Base-by-base conservation (phyloP, 1,284 basidiomycete genomes). In the Rhodotorula sp. region DNA sequence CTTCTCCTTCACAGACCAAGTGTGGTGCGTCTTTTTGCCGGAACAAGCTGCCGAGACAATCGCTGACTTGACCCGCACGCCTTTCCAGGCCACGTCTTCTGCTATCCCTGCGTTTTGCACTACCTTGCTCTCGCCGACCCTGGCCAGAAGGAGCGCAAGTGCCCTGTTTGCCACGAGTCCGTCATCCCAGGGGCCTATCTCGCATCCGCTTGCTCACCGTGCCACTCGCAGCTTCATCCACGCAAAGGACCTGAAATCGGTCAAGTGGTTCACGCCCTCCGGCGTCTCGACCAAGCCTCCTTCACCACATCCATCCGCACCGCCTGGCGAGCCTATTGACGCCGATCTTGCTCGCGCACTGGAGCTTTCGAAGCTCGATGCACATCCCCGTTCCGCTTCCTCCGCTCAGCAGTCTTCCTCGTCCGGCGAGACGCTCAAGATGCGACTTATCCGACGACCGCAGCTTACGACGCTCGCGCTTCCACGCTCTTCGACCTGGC, bases 381-480 rank as follows among this genome's bases (percentile, higher is more conserved):
- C 68, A 52, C 19, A 50, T 2, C 25, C 27, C 0, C 21, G 50
- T 7, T 1, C 53, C 10, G 9, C 49, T 10, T 9, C 62, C 7
- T 5, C 56, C 19, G 16, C 56, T 34, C 34, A 34, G 5, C 34
- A 34, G 12, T 7, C 61, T 1, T 9, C 54, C 1, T 17, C 59
- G 10, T 23, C 16, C 45, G 49, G 52, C 25, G 70, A 73, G 27
- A 61, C 60, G 7, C 72, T 96, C 77, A 88, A 88, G 55, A 91
- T 99, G 89, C 89, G 94, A 25, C 87, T 99, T 8, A 89, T 99
- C 76, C 90, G 95, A 78, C 88, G 96, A 12, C 95, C 95, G 7
- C 92, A 93, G 79, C 92, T 97, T 78, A 95, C 93, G 7, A 97
- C 93, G 0, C 86, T 99, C n/a, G 95, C 97, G 4, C 85, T 99